phyloP scores from a whole-genome alignment of 306 rosid genomes.

The Quercus cerris region DNA sequence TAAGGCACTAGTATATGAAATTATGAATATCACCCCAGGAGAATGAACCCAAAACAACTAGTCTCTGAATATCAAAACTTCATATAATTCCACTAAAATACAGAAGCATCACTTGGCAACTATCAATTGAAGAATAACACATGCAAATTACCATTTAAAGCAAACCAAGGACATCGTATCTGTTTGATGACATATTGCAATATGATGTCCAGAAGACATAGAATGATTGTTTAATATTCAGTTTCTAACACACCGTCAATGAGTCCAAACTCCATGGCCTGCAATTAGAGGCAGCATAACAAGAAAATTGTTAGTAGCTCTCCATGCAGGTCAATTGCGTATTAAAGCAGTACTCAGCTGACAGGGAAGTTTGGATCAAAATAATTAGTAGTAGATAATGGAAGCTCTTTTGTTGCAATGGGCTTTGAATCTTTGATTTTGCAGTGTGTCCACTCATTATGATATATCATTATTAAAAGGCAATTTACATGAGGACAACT shows the following conservation, averaged over 20 bases:
- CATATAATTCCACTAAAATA: not conserved
- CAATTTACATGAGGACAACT: not conserved
- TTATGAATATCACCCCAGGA: not conserved
- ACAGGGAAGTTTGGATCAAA: not conserved
- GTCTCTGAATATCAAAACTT: not conserved
- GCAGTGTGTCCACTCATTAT: not conserved
- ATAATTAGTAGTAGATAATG: not conserved
- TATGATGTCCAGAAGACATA: not conserved
- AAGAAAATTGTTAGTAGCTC: not conserved
- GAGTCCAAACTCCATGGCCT: slow-evolving; percentile 96
- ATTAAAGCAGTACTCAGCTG: not conserved
- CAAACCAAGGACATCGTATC: slow-evolving; percentile 11
- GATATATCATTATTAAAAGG: not conserved
- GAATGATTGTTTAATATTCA: slow-evolving; percentile 54
- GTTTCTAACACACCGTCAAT: slow-evolving; percentile 89
- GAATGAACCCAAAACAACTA: not conserved
- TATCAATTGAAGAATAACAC: not conserved
- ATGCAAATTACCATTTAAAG: slow-evolving; percentile 15
- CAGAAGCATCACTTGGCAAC: not conserved
- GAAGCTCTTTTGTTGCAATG: not conserved
- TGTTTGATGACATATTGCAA: slow-evolving; percentile 12
- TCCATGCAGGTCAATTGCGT: not conserved
- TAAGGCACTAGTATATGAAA: not conserved
- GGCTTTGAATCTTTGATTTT: not conserved
- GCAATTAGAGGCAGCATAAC: slow-evolving; percentile 22